A percentile compares a stretch with the other conserved stretches of the same genome.
Evolutionary conservation across 805 yeast species (phyloP).

Genomic region (Metschnikowia chrysomelidarum): DNA sequence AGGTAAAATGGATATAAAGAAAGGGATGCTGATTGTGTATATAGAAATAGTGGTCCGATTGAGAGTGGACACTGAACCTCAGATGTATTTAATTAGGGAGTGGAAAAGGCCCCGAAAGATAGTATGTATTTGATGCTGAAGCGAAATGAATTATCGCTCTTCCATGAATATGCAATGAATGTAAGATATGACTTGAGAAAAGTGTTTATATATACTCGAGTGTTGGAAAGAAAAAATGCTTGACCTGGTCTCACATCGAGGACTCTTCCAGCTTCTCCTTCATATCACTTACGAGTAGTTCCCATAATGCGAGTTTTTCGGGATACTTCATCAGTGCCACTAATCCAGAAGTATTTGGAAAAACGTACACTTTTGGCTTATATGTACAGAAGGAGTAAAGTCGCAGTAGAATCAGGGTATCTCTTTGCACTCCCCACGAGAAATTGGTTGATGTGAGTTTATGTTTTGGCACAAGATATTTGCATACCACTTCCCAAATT

Average conservation of each 20-base stretch:
- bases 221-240: too few relatives aligned
- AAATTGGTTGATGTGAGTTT: slow-evolving; percentile 35
- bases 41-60: too few relatives aligned
- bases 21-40: too few relatives aligned
- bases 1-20: slow-evolving; percentile 19
- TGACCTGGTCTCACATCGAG: not conserved
- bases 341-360: slow-evolving; percentile 73
- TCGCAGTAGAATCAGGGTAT: slow-evolving; percentile 1
- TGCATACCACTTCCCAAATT: slow-evolving; percentile 62
- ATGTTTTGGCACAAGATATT: slow-evolving; percentile 25
- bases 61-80: too few relatives aligned
- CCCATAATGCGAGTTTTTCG: slow-evolving; percentile 52
- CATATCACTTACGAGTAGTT: slow-evolving; percentile 27
- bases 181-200: too few relatives aligned
- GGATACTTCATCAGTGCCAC: slow-evolving; percentile 49
- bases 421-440: slow-evolving; percentile 49
- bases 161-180: too few relatives aligned
- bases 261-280: too few relatives aligned
- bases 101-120: too few relatives aligned
- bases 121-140: too few relatives aligned
- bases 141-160: too few relatives aligned
- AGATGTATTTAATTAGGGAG: too few relatives aligned
- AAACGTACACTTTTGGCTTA: slow-evolving; percentile 46
- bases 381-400: slow-evolving; percentile 16
- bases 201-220: too few relatives aligned